Conservation (phyloP, 2,329 filamentous ascomycete genomes). For the Monosporascus sp. region DNA sequence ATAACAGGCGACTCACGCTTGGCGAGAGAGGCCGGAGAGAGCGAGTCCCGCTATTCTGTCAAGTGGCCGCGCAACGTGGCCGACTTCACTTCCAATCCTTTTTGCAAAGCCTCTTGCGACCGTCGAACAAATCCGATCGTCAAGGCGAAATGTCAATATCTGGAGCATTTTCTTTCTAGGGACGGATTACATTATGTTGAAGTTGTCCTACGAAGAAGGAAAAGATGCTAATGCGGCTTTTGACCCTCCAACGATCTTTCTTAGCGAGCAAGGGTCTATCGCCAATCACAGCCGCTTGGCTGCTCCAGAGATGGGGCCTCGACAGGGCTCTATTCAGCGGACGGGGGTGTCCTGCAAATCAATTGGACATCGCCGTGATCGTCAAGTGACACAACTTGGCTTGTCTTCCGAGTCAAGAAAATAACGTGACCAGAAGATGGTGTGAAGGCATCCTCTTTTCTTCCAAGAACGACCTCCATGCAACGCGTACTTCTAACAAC, state of each 20-base stretch:
- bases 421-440: conserved; percentile 26
- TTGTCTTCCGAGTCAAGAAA: conserved; percentile 17
- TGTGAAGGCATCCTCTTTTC: conserved; percentile 17
- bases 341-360: conserved; percentile 21
- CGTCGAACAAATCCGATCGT: not conserved
- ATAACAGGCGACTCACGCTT: conserved; percentile 1
- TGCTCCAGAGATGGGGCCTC: conserved; percentile 5
- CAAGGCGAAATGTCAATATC: too few species aligned
- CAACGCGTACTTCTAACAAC: not conserved
- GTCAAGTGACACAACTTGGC: conserved; percentile 13
- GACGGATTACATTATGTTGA: too few species aligned
- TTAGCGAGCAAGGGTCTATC: conserved; percentile 13
- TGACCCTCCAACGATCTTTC: conserved; percentile 14
- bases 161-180: too few species aligned
- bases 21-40: not conserved
- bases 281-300: conserved; percentile 24
- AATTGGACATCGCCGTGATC: conserved; percentile 17
- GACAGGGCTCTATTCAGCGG: conserved; percentile 21
- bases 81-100: not conserved
- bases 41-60: not conserved
- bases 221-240: too few species aligned
- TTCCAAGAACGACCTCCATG: not conserved
- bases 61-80: conserved; percentile 2
- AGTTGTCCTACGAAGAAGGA: too few species aligned
- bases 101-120: not conserved